Percentiles rank a stretch among this genome's conserved stretches.
Evolutionary conservation across 257 asterid species (phyloP).

Genomic region (Solanum dulcamara): DNA sequence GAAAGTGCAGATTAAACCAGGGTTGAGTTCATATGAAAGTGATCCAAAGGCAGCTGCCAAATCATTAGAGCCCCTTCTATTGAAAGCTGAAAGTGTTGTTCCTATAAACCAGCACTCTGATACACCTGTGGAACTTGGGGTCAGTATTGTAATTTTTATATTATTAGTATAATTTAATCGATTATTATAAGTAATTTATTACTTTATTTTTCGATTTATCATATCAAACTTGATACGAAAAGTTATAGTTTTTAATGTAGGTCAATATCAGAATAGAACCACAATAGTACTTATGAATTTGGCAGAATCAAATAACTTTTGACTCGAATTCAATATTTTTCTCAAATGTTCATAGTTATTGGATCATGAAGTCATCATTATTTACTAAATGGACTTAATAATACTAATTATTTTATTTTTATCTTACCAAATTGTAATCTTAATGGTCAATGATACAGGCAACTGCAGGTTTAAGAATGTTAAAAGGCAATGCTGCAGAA

Average conservation of each 20-base stretch:
- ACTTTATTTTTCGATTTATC: too few relatives aligned
- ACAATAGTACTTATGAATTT: too few relatives aligned
- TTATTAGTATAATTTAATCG: background rate
- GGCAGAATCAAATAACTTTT: too few relatives aligned
- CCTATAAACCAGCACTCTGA: conserved; percentile 4
- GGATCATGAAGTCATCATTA: background rate
- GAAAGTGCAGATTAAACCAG: conserved; percentile 10
- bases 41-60: conserved; percentile 13
- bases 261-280: too few relatives aligned
- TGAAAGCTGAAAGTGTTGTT: conserved; percentile 4
- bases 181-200: background rate
- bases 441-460: background rate
- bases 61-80: conserved; percentile 7
- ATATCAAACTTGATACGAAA: too few relatives aligned
- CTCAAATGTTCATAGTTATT: too few relatives aligned
- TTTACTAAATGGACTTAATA: background rate
- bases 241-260: too few relatives aligned
- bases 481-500: background rate
- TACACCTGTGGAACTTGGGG: conserved; percentile 15
- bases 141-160: background rate
- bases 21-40: conserved; percentile 17
- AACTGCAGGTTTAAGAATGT: background rate
- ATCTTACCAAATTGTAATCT: background rate
- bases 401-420: background rate
- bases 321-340: too few relatives aligned